phyloP scores from a whole-genome alignment of 306 rosid species.

The Abrus precatorius region DNA sequence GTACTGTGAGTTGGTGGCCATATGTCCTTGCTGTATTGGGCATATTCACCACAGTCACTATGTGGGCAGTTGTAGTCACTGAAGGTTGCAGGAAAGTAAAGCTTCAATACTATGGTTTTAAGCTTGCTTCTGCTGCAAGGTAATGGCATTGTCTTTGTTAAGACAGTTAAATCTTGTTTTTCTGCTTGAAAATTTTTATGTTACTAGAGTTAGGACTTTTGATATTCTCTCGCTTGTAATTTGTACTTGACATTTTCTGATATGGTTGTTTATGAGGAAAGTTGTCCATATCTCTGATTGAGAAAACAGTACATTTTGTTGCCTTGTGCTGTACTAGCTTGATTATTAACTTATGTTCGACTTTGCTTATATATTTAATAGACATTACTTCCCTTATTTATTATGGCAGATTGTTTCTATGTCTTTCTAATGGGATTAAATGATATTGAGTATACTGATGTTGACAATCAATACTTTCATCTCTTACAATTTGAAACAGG shows the following conservation, averaged over 20 bases:
- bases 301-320: conserved; percentile 39
- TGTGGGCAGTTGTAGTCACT: conserved; percentile 99
- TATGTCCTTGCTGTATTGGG: conserved; percentile 80
- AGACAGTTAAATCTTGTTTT: conserved; percentile 23
- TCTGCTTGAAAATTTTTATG: conserved; percentile 21
- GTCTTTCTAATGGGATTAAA: conserved; percentile 36
- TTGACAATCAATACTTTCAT: conserved; percentile 47
- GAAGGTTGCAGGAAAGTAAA: conserved; percentile 98
- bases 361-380: conserved; percentile 32
- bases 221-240: conserved; percentile 26
- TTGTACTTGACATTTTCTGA: conserved; percentile 16
- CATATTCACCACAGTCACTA: conserved; percentile 87
- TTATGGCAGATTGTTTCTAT: conserved; percentile 40
- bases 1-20: conserved; percentile 76
- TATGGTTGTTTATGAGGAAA: conserved; percentile 32
- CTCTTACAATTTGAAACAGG: conserved; percentile 64
- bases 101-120: conserved; percentile 96
- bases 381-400: conserved; percentile 20
- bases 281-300: conserved; percentile 27
- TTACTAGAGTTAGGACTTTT: neutral
- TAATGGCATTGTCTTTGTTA: conserved; percentile 49
- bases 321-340: conserved; percentile 32
- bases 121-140: conserved; percentile 99
- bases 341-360: conserved; percentile 18
- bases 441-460: conserved; percentile 39